Evolutionary conservation across 2,329 filamentous ascomycete genomes (phyloP), one percentile per base, ranked within the genome.

Genomic region (Penicillium sp.): DNA sequence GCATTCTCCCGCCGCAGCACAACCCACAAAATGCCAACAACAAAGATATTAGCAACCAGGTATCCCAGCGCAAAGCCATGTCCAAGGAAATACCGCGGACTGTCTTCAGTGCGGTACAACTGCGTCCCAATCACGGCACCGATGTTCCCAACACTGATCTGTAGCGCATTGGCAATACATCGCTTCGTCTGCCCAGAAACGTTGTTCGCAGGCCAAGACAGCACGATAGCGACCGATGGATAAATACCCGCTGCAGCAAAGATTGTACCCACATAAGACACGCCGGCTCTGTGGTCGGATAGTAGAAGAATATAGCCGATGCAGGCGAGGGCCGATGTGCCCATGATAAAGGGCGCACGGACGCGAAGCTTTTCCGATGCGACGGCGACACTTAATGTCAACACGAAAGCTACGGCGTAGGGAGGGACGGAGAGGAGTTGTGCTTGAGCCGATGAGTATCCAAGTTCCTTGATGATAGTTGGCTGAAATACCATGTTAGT

Each of bases 171-270:
- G 2, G 84, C 85, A 4, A 87, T 84, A 1, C 85, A 86, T 1
- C 88, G 79, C 71, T 90, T 90, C 0, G 86, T 89, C 71, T 90
- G 87, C 0, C 87, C 86, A 0, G 85, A 87, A 0, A 90, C 85
- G 57, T 90, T 90, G 69, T 88, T 89, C 1, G 87, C 87, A 0
- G 87, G 86, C 87, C 88, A 90, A 1, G 84, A 86, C 0, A 90
- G 76, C 0, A 86, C 82, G 2, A 89, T 79, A 0, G 86, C 86
- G 0, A 75, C 82, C 0, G 84, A 82, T 0, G 87, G 87, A 67
- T 89, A 90, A 61, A 90, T 89, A 0, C 88, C 88, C 0, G 81
- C 85, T 0, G 85, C 84, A 0, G 85, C 84, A 59, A 89, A 83
- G 67, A 88, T 84, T 0, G 83, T 86, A 3, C 85, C 86, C 0